phyloP scores from a whole-genome alignment of 2,329 filamentous ascomycete genomes.

The Fusarium solani-melongenae region DNA sequence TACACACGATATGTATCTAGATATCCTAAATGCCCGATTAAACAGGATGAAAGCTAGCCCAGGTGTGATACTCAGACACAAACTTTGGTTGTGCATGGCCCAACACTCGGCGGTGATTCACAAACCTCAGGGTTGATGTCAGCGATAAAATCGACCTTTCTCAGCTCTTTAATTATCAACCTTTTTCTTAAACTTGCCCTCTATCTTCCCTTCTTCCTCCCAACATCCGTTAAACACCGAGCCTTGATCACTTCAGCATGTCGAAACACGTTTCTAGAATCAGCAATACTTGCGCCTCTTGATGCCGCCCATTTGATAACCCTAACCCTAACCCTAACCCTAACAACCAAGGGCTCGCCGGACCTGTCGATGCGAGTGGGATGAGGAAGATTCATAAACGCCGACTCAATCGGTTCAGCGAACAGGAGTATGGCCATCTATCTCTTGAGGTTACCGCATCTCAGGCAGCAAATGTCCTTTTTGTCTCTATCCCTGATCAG shows the following conservation, averaged over 20 bases:
- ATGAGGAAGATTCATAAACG: conserved; percentile 28
- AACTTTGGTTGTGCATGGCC: neutral
- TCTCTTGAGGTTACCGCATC: neutral
- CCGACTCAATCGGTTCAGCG: conserved; percentile 20
- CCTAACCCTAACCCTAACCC: no score
- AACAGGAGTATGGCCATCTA: conserved; percentile 18
- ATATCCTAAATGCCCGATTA: neutral
- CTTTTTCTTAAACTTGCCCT: neutral
- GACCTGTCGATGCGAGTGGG: neutral
- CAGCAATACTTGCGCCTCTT: neutral
- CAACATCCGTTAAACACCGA: neutral
- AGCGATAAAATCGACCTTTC: neutral
- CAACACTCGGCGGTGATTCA: neutral
- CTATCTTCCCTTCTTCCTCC: neutral
- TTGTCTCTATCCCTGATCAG: conserved; percentile 18
- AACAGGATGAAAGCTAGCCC: neutral
- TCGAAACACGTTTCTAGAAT: neutral
- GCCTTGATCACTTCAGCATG: neutral
- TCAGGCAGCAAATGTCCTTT: neutral
- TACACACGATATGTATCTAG: neutral
- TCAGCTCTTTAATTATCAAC: neutral
- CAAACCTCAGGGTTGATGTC: neutral
- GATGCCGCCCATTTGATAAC: neutral
- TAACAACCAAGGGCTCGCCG: neutral
- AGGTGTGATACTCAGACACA: neutral